Conservation (phyloP, 2,329 filamentous ascomycete genomes). For the Aspergillus fischeri region DNA sequence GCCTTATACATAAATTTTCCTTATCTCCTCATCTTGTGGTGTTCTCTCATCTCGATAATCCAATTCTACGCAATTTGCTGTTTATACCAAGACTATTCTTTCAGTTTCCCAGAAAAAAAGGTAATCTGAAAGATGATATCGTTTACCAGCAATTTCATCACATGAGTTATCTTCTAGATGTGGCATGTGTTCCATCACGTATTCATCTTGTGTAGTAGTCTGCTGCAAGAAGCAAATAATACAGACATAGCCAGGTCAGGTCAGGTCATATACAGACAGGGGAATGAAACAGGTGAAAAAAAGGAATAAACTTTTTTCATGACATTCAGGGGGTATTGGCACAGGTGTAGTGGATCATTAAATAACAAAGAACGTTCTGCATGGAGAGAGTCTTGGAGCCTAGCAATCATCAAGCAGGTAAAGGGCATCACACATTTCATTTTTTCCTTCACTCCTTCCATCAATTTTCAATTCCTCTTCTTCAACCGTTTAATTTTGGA, state of each 20-base stretch:
- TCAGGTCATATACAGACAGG: neutral
- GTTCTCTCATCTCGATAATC: neutral
- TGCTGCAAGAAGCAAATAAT: neutral
- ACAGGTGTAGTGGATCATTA: slow-evolving; percentile 8
- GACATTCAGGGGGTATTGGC: slow-evolving; percentile 25
- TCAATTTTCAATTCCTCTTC: neutral
- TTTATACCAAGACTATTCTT: neutral
- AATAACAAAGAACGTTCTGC: slow-evolving; percentile 15
- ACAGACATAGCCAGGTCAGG: neutral
- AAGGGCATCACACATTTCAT: neutral
- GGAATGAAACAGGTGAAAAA: neutral
- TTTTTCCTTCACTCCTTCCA: neutral
- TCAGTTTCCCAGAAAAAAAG: too few relatives aligned
- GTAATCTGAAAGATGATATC: neutral
- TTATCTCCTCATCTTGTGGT: too few relatives aligned
- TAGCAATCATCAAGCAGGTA: neutral
- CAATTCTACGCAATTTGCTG: neutral
- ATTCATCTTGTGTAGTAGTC: neutral
- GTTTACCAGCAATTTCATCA: neutral
- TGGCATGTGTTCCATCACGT: too few relatives aligned
- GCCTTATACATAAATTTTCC: too few relatives aligned
- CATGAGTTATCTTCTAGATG: neutral
- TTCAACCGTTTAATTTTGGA: neutral
- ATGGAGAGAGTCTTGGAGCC: slow-evolving; percentile 1
- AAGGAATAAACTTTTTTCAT: slow-evolving; percentile 16